Conservation (phyloP, 169 alveolate genomes). For the Besnoitia besnoiti region DNA sequence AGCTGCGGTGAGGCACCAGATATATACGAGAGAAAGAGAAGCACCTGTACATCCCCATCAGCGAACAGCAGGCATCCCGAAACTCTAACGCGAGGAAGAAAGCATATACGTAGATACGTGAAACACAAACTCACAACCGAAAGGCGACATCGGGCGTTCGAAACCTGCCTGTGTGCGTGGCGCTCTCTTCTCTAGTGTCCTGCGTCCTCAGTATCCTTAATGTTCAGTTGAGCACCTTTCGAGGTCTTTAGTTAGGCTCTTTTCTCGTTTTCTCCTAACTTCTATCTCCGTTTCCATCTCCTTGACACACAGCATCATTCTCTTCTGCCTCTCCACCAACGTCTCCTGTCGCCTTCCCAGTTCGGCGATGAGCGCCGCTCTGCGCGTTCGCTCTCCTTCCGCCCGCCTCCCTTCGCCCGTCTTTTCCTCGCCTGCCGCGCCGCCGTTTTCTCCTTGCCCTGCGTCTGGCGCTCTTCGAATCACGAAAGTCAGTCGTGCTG, state of each 20-base stretch:
- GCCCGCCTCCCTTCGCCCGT: neutral
- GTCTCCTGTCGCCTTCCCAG: neutral
- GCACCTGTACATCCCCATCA: too few relatives aligned
- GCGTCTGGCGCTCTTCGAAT: too few relatives aligned
- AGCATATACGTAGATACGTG: neutral
- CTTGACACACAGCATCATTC: neutral
- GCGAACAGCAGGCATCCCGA: too few relatives aligned
- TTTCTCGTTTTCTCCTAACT: neutral
- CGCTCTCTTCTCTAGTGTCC: too few relatives aligned
- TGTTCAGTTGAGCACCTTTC: too few relatives aligned
- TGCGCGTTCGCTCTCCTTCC: neutral
- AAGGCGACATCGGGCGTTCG: neutral
- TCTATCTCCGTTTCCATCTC: neutral
- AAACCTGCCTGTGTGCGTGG: neutral
- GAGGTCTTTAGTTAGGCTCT: neutral
- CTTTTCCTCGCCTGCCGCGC: neutral
- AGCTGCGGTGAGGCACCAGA: too few relatives aligned
- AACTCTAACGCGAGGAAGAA: neutral
- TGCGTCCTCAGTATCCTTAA: too few relatives aligned
- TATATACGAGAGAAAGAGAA: too few relatives aligned
- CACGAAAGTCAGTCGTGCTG: too few relatives aligned
- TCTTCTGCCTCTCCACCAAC: slow-evolving; percentile 21
- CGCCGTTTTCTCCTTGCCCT: neutral
- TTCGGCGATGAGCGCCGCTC: neutral
- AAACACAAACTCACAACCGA: neutral